phyloP scores from a whole-genome alignment of 169 alveolate genomes.

The Plasmodium vinckei region DNA sequence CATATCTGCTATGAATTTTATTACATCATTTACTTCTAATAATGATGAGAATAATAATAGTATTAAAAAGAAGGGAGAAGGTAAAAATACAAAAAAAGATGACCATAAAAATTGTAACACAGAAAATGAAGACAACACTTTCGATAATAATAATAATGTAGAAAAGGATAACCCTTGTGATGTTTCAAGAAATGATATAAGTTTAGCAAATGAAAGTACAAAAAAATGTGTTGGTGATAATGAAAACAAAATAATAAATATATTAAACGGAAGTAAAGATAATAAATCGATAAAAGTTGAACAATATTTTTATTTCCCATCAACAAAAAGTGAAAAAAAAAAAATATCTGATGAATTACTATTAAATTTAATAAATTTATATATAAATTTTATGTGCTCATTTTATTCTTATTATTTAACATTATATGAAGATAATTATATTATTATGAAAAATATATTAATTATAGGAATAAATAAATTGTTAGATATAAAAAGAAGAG shows the following conservation, averaged over 20 bases:
- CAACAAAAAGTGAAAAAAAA: constrained; percentile 20
- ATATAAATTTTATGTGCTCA: constrained; percentile 62
- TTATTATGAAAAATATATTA: constrained; percentile 38
- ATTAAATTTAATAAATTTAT: constrained; percentile 47
- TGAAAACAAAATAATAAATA: not conserved
- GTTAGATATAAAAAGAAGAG: constrained; percentile 15
- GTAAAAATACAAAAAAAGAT: not conserved
- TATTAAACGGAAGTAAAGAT: not conserved
- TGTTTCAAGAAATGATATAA: not conserved
- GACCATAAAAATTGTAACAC: not conserved
- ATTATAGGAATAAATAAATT: constrained; percentile 49
- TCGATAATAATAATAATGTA: not conserved
- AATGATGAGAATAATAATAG: not conserved
- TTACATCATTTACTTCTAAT: not conserved
- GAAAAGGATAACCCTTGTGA: not conserved
- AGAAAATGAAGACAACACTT: not conserved
- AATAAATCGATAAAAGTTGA: not conserved
- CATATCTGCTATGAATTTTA: no score
- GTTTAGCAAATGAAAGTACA: not conserved
- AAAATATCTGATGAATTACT: constrained; percentile 33
- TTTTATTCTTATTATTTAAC: constrained; percentile 49
- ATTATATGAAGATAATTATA: constrained; percentile 44
- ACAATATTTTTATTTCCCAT: not conserved
- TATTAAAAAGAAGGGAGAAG: not conserved
- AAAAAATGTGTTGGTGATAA: not conserved